Base-by-base conservation (phyloP, 108 stramenopile genomes). In the Skeletonema potamos region DNA sequence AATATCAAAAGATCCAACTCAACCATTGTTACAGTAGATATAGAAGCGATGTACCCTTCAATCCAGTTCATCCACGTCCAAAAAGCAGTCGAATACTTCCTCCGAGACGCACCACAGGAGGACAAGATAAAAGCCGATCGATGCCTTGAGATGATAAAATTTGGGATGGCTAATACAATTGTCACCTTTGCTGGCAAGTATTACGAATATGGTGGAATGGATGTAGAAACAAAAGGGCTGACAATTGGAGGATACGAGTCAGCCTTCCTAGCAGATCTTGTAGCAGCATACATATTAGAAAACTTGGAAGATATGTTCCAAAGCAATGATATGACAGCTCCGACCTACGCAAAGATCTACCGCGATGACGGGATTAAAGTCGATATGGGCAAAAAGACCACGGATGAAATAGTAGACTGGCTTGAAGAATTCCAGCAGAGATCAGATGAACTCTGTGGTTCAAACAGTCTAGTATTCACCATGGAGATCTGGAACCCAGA, bases 401-500 rank as follows among this genome's bases (percentile, higher is more conserved):
- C 59, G 20, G 61, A 62, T 20, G 27, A 70, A 37, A 58, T 70
- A 18, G 10, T 20, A 3, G 30, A 17, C 32, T 70, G 68, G 26
- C 27, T 10, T 27, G 18, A 24, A 6, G 18, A 15, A 30, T 70
- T 70, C 20, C 68, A 70, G 10, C 2, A 4, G 1, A 32, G 12
- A 61, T 33, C 37, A 0, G 20, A 70, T 10, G 11, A 10, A 0
- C 7, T 39, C 2, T 39, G 15, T 26, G n/a, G 61, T 1, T 70
- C 68, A n/a, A 18, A 62, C 17, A 57, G 58, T 30, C 32, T 70
- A 13, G 20, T 37, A 62, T 70, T 70, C 36, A 70, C 68, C 9
- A 58, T 62, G n/a, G 32, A 70, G 13, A 70, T 70, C 24, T 70
- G 68, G 61, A 70, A 62, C 34, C 68, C 68, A 37, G 44, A 48